Percentiles rank a stretch among this genome's conserved stretches.
Evolutionary conservation across 1,139 yeast genomes (phyloP).

Genomic region (Sugiyamaella grinbergsii): DNA sequence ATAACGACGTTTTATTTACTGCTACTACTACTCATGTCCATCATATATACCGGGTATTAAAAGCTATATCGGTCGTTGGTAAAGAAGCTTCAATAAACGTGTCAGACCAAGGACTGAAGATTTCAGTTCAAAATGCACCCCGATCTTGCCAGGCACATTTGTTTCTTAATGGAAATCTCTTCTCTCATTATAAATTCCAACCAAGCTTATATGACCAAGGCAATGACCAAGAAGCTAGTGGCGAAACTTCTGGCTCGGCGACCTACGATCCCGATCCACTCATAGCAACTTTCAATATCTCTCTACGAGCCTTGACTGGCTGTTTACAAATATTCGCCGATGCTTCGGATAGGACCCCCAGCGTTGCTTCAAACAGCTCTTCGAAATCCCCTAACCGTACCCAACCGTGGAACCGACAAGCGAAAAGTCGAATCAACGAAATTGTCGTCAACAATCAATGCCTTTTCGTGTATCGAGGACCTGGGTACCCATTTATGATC

Average conservation of each 20-base stretch:
- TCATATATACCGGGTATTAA: slow-evolving; percentile 36
- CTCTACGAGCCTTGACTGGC: slow-evolving; percentile 33
- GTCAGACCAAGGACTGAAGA: slow-evolving; percentile 36
- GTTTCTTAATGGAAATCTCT: slow-evolving; percentile 31
- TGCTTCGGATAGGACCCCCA: slow-evolving; percentile 3
- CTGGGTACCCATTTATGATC: slow-evolving; percentile 66
- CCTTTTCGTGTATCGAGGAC: slow-evolving; percentile 51
- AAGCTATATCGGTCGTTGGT: slow-evolving; percentile 34
- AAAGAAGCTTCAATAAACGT: slow-evolving; percentile 33
- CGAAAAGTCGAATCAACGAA: background rate
- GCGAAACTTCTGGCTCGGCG: background rate
- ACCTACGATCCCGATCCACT: background rate
- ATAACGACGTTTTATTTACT: slow-evolving; percentile 26
- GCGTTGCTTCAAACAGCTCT: slow-evolving; percentile 2
- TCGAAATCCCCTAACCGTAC: background rate
- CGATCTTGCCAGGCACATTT: slow-evolving; percentile 38
- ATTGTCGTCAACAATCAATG: slow-evolving; percentile 28
- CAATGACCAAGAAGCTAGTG: background rate
- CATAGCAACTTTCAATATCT: slow-evolving; percentile 29
- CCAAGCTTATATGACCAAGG: background rate
- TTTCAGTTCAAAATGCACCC: slow-evolving; percentile 35
- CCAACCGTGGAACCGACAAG: background rate
- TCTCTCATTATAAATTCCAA: slow-evolving; percentile 32
- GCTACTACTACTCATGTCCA: slow-evolving; percentile 37
- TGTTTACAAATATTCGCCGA: slow-evolving; percentile 37